These are phyloP conservation scores for Plasmodiophora brassicae DNA, from an alignment of 208 protist genomes.

Conservation along the genomic window DNA sequence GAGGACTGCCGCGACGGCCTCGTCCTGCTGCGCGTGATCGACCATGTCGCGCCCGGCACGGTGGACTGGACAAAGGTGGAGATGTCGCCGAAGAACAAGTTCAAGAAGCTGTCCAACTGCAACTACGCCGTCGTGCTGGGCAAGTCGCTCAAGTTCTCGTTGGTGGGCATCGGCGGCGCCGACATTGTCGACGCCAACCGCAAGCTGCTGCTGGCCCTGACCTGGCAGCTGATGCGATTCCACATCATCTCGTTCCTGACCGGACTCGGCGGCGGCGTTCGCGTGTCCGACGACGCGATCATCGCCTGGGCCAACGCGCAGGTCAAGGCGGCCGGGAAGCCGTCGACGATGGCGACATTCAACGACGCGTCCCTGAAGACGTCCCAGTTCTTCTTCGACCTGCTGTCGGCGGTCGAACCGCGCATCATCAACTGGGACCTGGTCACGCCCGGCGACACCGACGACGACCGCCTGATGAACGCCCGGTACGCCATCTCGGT, in stretches of 20 bases:
- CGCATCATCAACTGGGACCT: constrained; percentile 56
- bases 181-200: constrained; percentile 52
- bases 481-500: constrained; percentile 74
- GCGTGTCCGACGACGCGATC: constrained; percentile 49
- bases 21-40: constrained; percentile 49
- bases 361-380: constrained; percentile 61
- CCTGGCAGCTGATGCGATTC: constrained; percentile 56
- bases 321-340: constrained; percentile 55
- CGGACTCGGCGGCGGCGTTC: constrained; percentile 39
- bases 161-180: constrained; percentile 50
- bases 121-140: constrained; percentile 49
- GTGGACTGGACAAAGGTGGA: neutral
- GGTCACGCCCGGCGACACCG: constrained; percentile 48
- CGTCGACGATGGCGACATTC: constrained; percentile 60
- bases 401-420: constrained; percentile 63
- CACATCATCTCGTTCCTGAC: constrained; percentile 49
- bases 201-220: constrained; percentile 43
- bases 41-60: constrained; percentile 50
- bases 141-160: constrained; percentile 10
- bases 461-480: constrained; percentile 63
- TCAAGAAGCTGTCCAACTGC: constrained; percentile 54
- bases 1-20: constrained; percentile 47
- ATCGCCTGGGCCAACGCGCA: constrained; percentile 55
- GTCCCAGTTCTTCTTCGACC: constrained; percentile 61
- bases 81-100: constrained; percentile 44